These are phyloP conservation scores for Penicillium atrosanguineum DNA, from an alignment of 495 filamentous ascomycete species.

Conservation along the genomic window DNA sequence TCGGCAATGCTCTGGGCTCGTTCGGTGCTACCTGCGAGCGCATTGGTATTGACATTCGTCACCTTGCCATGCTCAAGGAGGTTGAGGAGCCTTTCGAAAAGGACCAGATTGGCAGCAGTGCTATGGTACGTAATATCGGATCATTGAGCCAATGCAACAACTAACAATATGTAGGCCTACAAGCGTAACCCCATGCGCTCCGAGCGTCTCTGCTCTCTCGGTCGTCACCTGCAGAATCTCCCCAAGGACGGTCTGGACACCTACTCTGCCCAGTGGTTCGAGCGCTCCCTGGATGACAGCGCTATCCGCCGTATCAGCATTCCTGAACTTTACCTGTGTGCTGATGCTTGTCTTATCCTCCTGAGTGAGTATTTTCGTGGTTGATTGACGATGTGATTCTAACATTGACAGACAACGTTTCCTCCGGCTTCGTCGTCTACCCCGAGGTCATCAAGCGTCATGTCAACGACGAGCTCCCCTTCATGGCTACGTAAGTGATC, in stretches of 20 bases:
- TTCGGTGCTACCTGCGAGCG: conserved; percentile 81
- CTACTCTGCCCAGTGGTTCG: conserved; percentile 81
- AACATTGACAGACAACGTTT: conserved; percentile 64
- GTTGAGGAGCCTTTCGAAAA: conserved; percentile 92
- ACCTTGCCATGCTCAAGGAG: conserved; percentile 76
- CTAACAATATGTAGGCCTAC: conserved; percentile 61
- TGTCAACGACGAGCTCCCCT: conserved; percentile 78
- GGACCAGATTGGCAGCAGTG: conserved; percentile 52
- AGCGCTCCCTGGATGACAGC: conserved; percentile 57
- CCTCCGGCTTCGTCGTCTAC: conserved; percentile 81
- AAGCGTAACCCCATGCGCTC: conserved; percentile 90
- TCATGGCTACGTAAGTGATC: conserved; percentile 70
- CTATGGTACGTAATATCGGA: conserved; percentile 39
- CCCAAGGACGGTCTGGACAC: conserved; percentile 72
- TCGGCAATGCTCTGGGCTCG: conserved; percentile 75
- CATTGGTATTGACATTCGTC: conserved; percentile 73
- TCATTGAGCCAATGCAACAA: neutral
- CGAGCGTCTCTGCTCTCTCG: conserved; percentile 79
- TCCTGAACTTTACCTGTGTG: conserved; percentile 76
- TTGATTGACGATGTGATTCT: neutral
- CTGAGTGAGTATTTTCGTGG: conserved; percentile 42
- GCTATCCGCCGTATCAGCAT: conserved; percentile 70
- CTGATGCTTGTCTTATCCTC: conserved; percentile 77
- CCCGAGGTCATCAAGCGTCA: conserved; percentile 68
- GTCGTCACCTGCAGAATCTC: conserved; percentile 63